Evolutionary conservation across 768 basidiomycete species (phyloP).

Genomic region (Lentinula boryana): DNA sequence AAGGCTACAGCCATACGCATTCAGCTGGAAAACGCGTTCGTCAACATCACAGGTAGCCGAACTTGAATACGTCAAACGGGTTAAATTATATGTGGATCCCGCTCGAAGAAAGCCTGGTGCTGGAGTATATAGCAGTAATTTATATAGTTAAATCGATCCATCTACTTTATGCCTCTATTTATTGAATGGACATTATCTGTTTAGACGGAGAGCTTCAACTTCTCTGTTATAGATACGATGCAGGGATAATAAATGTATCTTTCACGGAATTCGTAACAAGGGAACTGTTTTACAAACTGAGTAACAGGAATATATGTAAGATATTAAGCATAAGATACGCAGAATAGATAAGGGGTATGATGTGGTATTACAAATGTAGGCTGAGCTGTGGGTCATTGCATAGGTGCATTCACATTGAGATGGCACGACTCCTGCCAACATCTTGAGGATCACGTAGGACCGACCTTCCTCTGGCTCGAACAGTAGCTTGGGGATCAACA

Average conservation of each 20-base stretch:
- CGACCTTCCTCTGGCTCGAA: slow-evolving; percentile 52
- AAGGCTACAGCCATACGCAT: slow-evolving; percentile 15
- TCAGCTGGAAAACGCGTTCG: slow-evolving; percentile 26
- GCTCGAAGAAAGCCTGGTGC: too few relatives aligned
- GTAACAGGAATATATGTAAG: neutral
- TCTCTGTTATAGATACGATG: too few relatives aligned
- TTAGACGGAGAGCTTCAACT: too few relatives aligned
- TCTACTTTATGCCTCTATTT: too few relatives aligned
- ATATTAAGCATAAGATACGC: neutral
- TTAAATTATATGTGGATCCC: neutral
- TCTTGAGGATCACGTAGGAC: slow-evolving; percentile 56
- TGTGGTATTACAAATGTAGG: too few relatives aligned
- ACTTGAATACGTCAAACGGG: neutral
- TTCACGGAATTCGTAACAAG: too few relatives aligned
- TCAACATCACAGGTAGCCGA: slow-evolving; percentile 15
- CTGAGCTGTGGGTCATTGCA: too few relatives aligned
- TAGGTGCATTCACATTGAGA: slow-evolving; percentile 57
- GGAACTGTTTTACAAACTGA: too few relatives aligned
- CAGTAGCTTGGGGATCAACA: slow-evolving; percentile 39
- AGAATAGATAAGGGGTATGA: slow-evolving; percentile 4
- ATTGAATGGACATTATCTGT: too few relatives aligned
- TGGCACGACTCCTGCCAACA: slow-evolving; percentile 70
- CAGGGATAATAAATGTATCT: too few relatives aligned
- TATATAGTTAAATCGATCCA: neutral
- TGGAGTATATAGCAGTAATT: neutral